A percentile compares a stretch with the other conserved stretches of the same genome.
These are phyloP conservation scores for Globisporangium uncinulatum DNA, from an alignment of 352 stramenopile genomes.

Conservation along the genomic window DNA sequence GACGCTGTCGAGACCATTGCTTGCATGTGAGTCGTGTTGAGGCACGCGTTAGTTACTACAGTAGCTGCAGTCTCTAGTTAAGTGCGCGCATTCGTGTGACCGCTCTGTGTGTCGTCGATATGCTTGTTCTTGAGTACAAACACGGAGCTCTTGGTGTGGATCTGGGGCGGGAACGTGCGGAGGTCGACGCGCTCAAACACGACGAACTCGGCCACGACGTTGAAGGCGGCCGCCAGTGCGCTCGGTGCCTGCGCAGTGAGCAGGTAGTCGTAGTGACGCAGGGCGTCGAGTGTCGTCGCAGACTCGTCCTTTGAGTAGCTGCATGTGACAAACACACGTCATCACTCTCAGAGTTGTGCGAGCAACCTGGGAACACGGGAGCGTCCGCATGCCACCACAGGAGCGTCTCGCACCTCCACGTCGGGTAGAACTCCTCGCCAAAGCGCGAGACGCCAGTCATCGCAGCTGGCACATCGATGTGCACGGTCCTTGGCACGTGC, in stretches of 20 bases:
- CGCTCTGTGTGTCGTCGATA: slow-evolving; percentile 1
- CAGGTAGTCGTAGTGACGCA: slow-evolving; percentile 57
- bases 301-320: slow-evolving; percentile 81
- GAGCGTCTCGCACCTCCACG: slow-evolving; percentile 50
- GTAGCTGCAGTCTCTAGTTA: no score
- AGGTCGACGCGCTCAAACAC: slow-evolving; percentile 39
- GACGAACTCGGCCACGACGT: slow-evolving; percentile 40
- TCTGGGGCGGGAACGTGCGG: slow-evolving; percentile 24
- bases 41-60: no score
- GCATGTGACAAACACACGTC: background rate
- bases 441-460: slow-evolving; percentile 94
- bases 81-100: no score
- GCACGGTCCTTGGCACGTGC: slow-evolving; percentile 39
- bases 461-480: slow-evolving; percentile 92
- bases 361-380: no score
- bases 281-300: slow-evolving; percentile 32
- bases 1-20: no score
- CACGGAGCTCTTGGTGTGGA: slow-evolving; percentile 46
- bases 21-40: no score
- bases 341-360: background rate
- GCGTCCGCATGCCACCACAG: background rate
- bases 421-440: slow-evolving; percentile 57
- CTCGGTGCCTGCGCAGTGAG: slow-evolving; percentile 41
- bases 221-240: slow-evolving; percentile 32
- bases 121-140: slow-evolving; percentile 49